Evolutionary conservation across 495 filamentous ascomycete species (phyloP), one percentile per base, ranked within the genome.

Genomic region (Lentithecium fluviatile): DNA sequence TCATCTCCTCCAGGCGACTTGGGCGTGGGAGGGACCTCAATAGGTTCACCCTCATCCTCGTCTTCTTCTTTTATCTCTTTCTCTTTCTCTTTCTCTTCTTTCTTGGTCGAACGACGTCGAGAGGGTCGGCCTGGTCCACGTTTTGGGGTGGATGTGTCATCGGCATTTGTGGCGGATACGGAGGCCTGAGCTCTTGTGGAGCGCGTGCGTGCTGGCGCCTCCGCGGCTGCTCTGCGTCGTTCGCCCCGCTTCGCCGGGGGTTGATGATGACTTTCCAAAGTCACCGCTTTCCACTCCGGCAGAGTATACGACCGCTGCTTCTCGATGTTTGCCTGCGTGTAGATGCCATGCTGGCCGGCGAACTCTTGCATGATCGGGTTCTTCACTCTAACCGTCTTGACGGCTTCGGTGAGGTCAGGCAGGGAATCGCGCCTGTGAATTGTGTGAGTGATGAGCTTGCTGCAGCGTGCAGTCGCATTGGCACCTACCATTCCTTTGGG

Each of bases 291-390:
- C 94, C 94, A 98, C 73, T 97, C 91, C 0, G 93, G 93, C 7
- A 98, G 79, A 70, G 96, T 98, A 76, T 97, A 98, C 23, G 89
- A 89, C 72, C 95, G 81, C 73, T 95, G 90, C 73, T 95, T 92
- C 70, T 96, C 87, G 32, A 97, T 89, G 68, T 98, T 98, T 68
- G 90, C 88, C 66, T 97, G 95, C 24, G 92, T 91, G 70, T 96
- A 98, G 32, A 87, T 93, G 25, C 95, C 94, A 67, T 92, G 88
- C 50, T 85, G 89, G 10, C 93, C 95, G 78, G 91, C 90, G 70
- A 97, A 97, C 66, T 98, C 94, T 70, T 98, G 94, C 69, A 88
- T 94, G 72, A 98, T 97, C 10, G 94, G 94, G 63, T 97, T 95
- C 78, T 91, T 94, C 66, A 97, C 90, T 59, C 85, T 87, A 70